Evolutionary conservation across 202 grass and related monocot species (phyloP).

Genomic region (Setaria italica): DNA sequence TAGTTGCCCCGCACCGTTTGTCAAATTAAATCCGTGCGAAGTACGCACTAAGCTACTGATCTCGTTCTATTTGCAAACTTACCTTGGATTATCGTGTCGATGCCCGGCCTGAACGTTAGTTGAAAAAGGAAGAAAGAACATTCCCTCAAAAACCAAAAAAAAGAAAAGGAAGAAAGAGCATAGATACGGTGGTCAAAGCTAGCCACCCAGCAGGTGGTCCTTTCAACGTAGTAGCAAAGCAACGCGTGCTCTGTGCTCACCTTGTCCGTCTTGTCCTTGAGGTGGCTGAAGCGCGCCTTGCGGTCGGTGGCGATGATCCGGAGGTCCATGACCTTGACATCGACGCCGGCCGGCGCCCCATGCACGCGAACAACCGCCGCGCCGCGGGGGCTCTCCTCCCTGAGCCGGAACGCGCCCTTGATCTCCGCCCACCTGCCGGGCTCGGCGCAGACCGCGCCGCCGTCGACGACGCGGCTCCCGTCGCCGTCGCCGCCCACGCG

Average conservation of each 20-base stretch:
- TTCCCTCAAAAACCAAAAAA: too few species aligned
- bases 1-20: background rate
- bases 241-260: conserved; percentile 14
- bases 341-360: conserved; percentile 42
- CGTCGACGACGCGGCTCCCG: conserved; percentile 22
- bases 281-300: conserved; percentile 41
- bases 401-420: conserved; percentile 55
- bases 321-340: conserved; percentile 58
- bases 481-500: conserved; percentile 30
- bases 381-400: background rate
- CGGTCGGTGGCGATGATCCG: conserved; percentile 36
- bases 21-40: background rate
- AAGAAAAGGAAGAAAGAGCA: background rate
- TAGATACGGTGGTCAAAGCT: background rate
- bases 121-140: too few species aligned
- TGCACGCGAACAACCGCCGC: conserved; percentile 45
- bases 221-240: background rate
- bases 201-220: too few species aligned
- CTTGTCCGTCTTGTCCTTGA: conserved; percentile 54
- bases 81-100: background rate
- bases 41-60: background rate
- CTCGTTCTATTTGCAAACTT: background rate
- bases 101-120: background rate
- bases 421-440: conserved; percentile 48
- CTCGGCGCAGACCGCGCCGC: conserved; percentile 37